Percentiles rank a stretch among this genome's conserved stretches.
Conservation (phyloP, 2,329 filamentous ascomycete genomes). For the Penicillium sp. region DNA sequence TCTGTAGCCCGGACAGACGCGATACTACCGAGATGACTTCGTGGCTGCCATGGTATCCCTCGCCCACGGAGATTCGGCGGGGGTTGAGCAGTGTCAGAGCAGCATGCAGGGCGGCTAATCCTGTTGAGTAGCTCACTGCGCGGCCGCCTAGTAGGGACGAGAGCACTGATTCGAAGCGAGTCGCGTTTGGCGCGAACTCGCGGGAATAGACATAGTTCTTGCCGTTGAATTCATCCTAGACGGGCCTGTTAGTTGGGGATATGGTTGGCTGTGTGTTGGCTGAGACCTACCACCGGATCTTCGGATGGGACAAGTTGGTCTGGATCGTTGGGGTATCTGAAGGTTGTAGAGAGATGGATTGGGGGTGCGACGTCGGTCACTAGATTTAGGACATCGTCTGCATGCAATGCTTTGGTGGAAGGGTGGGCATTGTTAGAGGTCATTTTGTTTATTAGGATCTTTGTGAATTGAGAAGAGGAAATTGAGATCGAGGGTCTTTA, state of each 20-base stretch:
- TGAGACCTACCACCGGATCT: constrained; percentile 52
- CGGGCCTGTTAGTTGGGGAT: not conserved
- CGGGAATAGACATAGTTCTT: constrained; percentile 71
- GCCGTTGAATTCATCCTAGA: constrained; percentile 19
- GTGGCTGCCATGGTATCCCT: constrained; percentile 88
- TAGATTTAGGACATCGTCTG: constrained; percentile 65
- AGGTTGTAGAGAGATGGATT: constrained; percentile 84
- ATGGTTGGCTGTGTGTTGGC: too few relatives aligned
- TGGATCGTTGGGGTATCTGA: constrained; percentile 66
- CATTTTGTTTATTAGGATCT: constrained; percentile 14
- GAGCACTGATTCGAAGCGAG: constrained; percentile 75
- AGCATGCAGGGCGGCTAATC: constrained; percentile 78
- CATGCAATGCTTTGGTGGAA: constrained; percentile 62
- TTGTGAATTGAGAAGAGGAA: not conserved
- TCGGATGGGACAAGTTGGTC: constrained; percentile 49
- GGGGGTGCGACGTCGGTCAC: constrained; percentile 76
- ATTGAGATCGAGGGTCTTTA: not conserved
- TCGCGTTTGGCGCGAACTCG: constrained; percentile 67
- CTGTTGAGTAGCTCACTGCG: constrained; percentile 71
- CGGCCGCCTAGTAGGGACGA: constrained; percentile 56
- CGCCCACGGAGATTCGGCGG: constrained; percentile 67
- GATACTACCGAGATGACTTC: constrained; percentile 67
- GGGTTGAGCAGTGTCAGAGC: constrained; percentile 74
- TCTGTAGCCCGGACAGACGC: constrained; percentile 65
- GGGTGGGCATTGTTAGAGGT: constrained; percentile 13